These are phyloP conservation scores for Endogone sp. DNA, from an alignment of 192 early-diverging fungal species.

Conservation along the genomic window DNA sequence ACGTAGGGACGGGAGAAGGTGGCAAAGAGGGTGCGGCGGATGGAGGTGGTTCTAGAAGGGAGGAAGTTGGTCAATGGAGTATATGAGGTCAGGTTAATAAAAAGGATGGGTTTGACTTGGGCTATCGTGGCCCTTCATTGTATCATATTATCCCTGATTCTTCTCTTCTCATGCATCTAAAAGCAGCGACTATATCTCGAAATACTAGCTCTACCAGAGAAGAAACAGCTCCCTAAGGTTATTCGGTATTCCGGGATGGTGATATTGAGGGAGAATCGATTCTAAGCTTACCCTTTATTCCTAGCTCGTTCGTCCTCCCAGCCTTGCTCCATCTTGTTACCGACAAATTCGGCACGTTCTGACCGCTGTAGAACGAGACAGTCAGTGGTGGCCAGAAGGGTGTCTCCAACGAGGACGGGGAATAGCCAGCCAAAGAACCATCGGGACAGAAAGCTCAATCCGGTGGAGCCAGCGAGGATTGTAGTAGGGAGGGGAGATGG, in stretches of 20 bases:
- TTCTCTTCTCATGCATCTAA: too few species aligned
- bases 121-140: too few species aligned
- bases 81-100: conserved; percentile 19
- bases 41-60: conserved; percentile 41
- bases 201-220: too few species aligned
- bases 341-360: conserved; percentile 51
- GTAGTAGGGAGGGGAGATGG: conserved; percentile 9
- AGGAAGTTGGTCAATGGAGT: conserved; percentile 2
- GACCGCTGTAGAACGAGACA: conserved; percentile 45
- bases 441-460: conserved; percentile 45
- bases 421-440: conserved; percentile 66
- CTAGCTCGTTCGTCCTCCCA: conserved; percentile 46
- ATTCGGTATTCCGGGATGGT: too few species aligned
- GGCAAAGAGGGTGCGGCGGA: conserved; percentile 49
- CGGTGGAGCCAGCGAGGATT: conserved; percentile 25
- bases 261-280: not conserved
- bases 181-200: too few species aligned
- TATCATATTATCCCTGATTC: too few species aligned
- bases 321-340: conserved; percentile 39
- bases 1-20: conserved; percentile 54
- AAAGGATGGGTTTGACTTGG: too few species aligned
- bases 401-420: conserved; percentile 35
- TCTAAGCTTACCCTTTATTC: conserved; percentile 37
- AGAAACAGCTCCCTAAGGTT: too few species aligned
- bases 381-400: conserved; percentile 36